These are phyloP conservation scores for Solanum tarijense DNA, from an alignment of 257 asterid species.

Conservation along the genomic window DNA sequence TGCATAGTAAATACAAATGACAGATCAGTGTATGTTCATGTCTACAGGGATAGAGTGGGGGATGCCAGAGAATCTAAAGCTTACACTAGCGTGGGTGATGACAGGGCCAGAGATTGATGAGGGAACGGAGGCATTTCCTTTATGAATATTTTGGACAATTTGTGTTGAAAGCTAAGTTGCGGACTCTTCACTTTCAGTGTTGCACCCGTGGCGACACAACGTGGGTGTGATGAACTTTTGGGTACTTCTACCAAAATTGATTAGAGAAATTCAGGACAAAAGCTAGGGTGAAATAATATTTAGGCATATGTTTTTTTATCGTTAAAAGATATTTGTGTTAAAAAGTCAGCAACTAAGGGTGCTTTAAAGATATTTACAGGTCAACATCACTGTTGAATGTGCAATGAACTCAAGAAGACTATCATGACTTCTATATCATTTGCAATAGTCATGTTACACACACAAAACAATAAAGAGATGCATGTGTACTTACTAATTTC, in stretches of 20 bases:
- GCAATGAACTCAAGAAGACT: neutral
- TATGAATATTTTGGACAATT: neutral
- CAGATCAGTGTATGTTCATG: neutral
- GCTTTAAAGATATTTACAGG: neutral
- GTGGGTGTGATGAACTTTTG: neutral
- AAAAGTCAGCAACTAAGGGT: neutral
- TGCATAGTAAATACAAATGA: neutral
- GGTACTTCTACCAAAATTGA: neutral
- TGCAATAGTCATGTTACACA: neutral
- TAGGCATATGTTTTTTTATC: neutral
- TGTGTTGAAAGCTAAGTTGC: neutral
- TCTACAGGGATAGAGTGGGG: neutral
- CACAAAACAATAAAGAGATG: neutral
- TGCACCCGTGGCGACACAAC: neutral
- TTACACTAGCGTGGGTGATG: neutral
- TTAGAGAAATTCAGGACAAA: neutral
- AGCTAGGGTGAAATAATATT: neutral
- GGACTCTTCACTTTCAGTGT: neutral
- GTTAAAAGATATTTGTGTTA: neutral
- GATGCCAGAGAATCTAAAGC: neutral
- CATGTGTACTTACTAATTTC: neutral
- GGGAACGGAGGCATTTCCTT: neutral
- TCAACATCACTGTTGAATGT: neutral
- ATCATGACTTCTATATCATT: neutral
- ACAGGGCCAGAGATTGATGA: neutral